Conservation (phyloP, 306 rosid species). For the Rubus parviflorus region DNA sequence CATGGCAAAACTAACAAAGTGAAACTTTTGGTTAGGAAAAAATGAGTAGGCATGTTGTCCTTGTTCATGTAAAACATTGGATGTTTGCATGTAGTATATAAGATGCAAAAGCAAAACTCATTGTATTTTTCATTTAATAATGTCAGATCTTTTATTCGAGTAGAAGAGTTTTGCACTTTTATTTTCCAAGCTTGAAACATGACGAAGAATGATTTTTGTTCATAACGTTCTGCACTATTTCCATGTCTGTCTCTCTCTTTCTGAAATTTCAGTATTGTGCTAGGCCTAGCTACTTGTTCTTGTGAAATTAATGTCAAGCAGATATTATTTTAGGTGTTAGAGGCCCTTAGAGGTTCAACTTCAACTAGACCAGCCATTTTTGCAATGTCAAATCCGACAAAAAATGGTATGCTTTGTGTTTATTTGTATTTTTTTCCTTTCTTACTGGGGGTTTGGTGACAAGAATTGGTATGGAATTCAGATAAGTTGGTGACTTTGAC, state of each 20-base stretch:
- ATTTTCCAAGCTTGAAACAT: background rate
- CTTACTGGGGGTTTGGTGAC: background rate
- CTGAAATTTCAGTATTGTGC: conserved; percentile 1
- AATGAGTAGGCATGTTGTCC: background rate
- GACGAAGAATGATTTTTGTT: background rate
- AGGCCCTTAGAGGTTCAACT: conserved; percentile 90
- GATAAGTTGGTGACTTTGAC: conserved; percentile 14
- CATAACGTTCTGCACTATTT: background rate
- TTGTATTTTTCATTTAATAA: background rate
- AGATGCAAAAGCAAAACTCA: background rate
- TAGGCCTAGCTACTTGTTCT: background rate
- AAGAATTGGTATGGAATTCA: conserved; percentile 1
- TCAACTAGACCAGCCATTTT: conserved; percentile 96
- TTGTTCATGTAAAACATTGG: background rate
- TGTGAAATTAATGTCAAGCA: conserved; percentile 29
- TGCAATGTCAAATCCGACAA: conserved; percentile 99
- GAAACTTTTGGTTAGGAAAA: background rate
- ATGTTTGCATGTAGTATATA: background rate
- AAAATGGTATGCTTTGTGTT: conserved; percentile 52
- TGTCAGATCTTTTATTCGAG: background rate
- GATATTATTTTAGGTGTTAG: conserved; percentile 62
- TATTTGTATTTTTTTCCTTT: background rate
- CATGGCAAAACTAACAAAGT: background rate
- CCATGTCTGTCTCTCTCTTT: background rate
- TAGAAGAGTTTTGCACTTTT: background rate